Evolutionary conservation across 2,329 filamentous ascomycete genomes (phyloP), one percentile per base, ranked within the genome.

Genomic region (Paraconiothyrium sp.): DNA sequence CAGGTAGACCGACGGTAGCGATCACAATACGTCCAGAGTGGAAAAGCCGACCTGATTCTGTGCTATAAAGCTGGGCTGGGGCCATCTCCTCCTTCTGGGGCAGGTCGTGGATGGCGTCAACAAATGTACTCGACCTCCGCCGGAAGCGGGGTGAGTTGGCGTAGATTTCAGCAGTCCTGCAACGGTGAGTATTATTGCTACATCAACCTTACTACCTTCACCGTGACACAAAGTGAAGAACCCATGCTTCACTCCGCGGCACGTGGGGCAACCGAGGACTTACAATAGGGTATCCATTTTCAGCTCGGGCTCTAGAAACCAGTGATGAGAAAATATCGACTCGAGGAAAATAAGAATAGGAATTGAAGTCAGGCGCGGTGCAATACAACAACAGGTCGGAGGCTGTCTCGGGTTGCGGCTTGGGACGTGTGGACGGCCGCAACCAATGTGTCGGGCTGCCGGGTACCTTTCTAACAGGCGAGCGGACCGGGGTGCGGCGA

Each of bases 1-100:
- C 95, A 46, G 95, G 95, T 34, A 97, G 87, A 27, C 95, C 95
- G 68, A 98, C 95, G 77, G 97, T 97, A 67, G 95, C 94, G 72
- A 99, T 98, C 51, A 94, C 94, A 76, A 99, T 99, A 60, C 94
- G 89, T 51, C 95, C 95, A 24, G 95, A 97, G 80, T 99, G 95
- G 78, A 99, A 99, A 34, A 99, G 88, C 46, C 95, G 89, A 52
- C 95, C 95, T 51, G 94, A 98, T 86, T 98, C 97, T 57, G 95
- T 99, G 79, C 93, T 97, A 83, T 99, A 99, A 49, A 99, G 86
- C 82, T 99, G 95, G 69, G 95, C 95, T 34, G 95, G 95, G 5
- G 95, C 95, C 87, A 97, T 88, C 70, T 94, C 88, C 61, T 86
- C 85, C 72, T 93, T 93, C 76, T 94, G 91, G 9, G 92, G 89